Evolutionary conservation across 371 early-diverging fungal species (phyloP).

Genomic region (Massospora cicadina): DNA sequence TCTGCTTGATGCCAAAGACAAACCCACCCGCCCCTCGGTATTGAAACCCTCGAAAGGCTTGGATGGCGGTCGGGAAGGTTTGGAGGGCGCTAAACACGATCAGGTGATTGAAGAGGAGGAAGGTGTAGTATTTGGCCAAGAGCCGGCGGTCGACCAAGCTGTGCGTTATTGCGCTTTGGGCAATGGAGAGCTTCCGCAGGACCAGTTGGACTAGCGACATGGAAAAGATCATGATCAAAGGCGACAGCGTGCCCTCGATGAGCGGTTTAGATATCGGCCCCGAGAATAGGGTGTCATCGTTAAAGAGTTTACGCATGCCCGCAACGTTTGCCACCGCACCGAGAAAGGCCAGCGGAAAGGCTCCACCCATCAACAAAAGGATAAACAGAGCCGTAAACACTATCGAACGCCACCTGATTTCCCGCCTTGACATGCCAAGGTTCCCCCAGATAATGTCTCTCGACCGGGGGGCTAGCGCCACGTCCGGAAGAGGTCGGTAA

Average conservation of each 20-base stretch:
- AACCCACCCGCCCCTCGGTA: background rate
- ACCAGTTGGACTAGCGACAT: background rate
- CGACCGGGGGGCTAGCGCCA: constrained; percentile 12
- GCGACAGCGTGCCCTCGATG: background rate
- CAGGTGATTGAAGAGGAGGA: constrained; percentile 3
- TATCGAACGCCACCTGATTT: background rate
- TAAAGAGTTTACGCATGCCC: background rate
- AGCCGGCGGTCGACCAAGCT: constrained; percentile 6
- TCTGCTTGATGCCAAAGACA: background rate
- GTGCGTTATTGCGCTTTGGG: background rate
- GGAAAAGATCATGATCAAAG: background rate
- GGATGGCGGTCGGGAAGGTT: background rate
- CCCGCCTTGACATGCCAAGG: background rate
- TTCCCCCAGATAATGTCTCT: constrained; percentile 13
- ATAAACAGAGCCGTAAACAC: background rate
- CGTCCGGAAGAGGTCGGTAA: background rate
- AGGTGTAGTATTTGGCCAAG: constrained; percentile 7
- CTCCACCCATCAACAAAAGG: background rate
- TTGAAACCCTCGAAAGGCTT: background rate
- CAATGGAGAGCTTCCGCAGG: background rate
- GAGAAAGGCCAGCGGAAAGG: background rate
- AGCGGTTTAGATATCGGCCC: background rate
- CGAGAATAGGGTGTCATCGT: background rate
- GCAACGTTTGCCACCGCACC: background rate
- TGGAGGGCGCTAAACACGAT: background rate